Evolutionary conservation across 805 yeast genomes (phyloP), one percentile per base, ranked within the genome.

Genomic region (Candida montana): DNA sequence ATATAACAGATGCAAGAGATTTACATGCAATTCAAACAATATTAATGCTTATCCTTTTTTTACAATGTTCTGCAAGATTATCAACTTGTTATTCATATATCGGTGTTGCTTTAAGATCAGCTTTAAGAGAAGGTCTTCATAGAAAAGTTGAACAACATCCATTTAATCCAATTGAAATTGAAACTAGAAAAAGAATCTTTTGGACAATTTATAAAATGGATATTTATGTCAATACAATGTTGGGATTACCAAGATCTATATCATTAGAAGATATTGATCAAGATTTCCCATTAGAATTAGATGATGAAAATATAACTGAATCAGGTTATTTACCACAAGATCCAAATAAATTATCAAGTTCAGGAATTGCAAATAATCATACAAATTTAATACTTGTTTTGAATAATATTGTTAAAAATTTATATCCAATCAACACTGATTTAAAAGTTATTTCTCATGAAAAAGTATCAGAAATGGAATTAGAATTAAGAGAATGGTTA

Each of bases 121-220:
- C 95, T 0, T 60, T 88, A 34, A 74, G 89, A 50, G 88, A 86
- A 51, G 95, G 96, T 0, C 65, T 87, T 16, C 96, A 89, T 61
- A 66, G 95, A 47, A 83, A 57, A 69, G 79, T 33, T 67, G 78
- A 33, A 29, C 49, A 45, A 69, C 77, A 50, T 13, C 78, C 79
- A 50, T 67, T 74, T 36, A 83, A 83, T 50, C 90, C 90, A 1
- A 79, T 89, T 27, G 95, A 86, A 56, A 67, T 79, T 30, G 96
- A 90, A 55, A 83, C 86, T 2, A 70, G 95, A 46, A 89, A 88
- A 61, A 70, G 96, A 45, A 64, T 90, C 32, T 89, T 89, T 59
- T 89, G 91, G 85, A 83, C 96, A 1, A 81, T 89, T 47, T 83
- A 85, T 59, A 89, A 89, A 59, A 83, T 88, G 83, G 96, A 90